Evolutionary conservation across 441 rosid species (phyloP).

Genomic region (Eruca vesicaria): DNA sequence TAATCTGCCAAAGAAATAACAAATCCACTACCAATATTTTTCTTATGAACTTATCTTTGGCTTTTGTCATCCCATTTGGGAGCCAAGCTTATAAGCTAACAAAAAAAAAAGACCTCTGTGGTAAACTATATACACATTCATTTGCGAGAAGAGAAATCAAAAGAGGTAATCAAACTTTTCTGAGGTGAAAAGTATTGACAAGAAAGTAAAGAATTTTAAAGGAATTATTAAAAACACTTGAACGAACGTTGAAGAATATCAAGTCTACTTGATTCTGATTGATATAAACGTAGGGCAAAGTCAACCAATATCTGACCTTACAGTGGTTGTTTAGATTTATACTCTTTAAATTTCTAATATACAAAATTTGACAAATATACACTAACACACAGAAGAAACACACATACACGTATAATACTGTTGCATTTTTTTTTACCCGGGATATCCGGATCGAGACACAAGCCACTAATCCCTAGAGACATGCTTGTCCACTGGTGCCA

Average conservation of each 20-base stretch:
- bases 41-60: not conserved
- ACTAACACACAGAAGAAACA: not conserved
- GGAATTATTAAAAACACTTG: not conserved
- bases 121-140: not conserved
- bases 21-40: not conserved
- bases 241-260: constrained; percentile 19
- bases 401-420: not conserved
- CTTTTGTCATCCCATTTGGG: not conserved
- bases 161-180: not conserved
- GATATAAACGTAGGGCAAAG: constrained; percentile 28
- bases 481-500: too few relatives aligned
- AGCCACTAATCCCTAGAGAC: too few relatives aligned
- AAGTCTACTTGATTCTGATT: constrained; percentile 33
- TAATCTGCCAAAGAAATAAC: not conserved
- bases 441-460: too few relatives aligned
- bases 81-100: not conserved
- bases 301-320: constrained; percentile 34
- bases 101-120: not conserved
- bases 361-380: not conserved
- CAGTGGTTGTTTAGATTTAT: constrained; percentile 28
- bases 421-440: too few relatives aligned
- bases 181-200: not conserved
- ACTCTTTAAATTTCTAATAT: constrained; percentile 3
- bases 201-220: not conserved
- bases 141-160: not conserved